phyloP scores from a whole-genome alignment of 768 basidiomycete genomes.

The Rhizopogon roseolus region DNA sequence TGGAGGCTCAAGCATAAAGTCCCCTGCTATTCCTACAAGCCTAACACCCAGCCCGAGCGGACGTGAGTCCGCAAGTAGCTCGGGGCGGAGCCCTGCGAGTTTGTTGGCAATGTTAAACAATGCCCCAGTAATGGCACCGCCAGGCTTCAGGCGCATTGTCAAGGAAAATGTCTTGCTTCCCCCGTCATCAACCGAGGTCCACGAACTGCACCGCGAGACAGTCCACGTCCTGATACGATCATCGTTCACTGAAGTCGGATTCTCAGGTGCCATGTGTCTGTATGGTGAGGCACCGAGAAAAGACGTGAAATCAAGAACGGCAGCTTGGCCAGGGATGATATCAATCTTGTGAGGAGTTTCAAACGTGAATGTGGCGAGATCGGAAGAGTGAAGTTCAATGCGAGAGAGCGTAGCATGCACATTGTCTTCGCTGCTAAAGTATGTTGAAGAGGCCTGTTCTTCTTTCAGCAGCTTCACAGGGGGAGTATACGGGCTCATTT shows the following conservation, averaged over 20 bases:
- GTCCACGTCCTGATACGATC: slow-evolving; percentile 68
- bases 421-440: slow-evolving; percentile 21
- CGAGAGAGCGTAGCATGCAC: slow-evolving; percentile 24
- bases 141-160: slow-evolving; percentile 55
- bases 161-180: slow-evolving; percentile 28
- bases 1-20: slow-evolving; percentile 33
- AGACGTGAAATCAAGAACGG: slow-evolving; percentile 48
- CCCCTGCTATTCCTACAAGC: slow-evolving; percentile 49
- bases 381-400: slow-evolving; percentile 38
- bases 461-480: slow-evolving; percentile 51
- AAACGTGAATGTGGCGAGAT: slow-evolving; percentile 55
- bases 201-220: slow-evolving; percentile 33
- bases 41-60: slow-evolving; percentile 35
- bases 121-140: slow-evolving; percentile 49
- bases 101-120: slow-evolving; percentile 46
- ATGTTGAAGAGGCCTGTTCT: slow-evolving; percentile 31
- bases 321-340: slow-evolving; percentile 46
- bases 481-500: slow-evolving; percentile 53
- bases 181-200: slow-evolving; percentile 3
- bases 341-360: slow-evolving; percentile 27
- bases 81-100: slow-evolving; percentile 34
- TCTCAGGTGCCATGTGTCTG: slow-evolving; percentile 48
- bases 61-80: slow-evolving; percentile 35
- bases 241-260: slow-evolving; percentile 52
- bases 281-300: slow-evolving; percentile 46